Base-by-base conservation (phyloP, 169 alveolate species). In the Miamiensis avidus region DNA sequence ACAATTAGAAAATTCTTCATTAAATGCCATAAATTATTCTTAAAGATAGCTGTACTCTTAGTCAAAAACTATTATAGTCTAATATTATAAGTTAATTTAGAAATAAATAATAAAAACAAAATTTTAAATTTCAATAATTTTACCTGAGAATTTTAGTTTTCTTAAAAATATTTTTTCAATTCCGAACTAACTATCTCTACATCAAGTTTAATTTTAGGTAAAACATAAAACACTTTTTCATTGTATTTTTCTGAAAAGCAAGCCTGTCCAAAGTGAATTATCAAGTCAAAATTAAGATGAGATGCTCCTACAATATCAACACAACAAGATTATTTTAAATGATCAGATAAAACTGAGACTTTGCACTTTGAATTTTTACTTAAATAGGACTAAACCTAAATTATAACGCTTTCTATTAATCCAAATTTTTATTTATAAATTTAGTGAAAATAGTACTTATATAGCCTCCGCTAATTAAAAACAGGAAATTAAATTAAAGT, bases 261-360 rank as follows among this genome's bases (percentile, higher is more conserved):
- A 29, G 90, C 82, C 26, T 69, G 31, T 26, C 90, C 90, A 81
- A 86, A 86, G 31, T 86, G 90, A 25, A 86, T 69, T 0, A 86
- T 86, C 20, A 86, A 28, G 64, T 86, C 87, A 74, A 34, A 75
- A 29, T 81, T 32, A 31, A 86, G 64, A 65, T 86, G 87, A 1
- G 27, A 29, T 0, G 84, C 82, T n/a, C 90, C 87, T n/a, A 86
- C 77, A 16, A 81, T 32, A 86, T 86, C 85, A 0, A 86, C 87
- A 81, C 90, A 86, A 65, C 87, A 86, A 49, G 76, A 34, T 34
- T 79, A 34, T 64, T 79, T 79, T 49, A 79, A 49, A 49, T 49
- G 69, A 49, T 49, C 69, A 49, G 69, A 49, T 11, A 49, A 20
- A 49, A 49, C 20, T 49, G 69, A 11, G 20, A 49, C 4, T 49